phyloP scores from a whole-genome alignment of 2,329 filamentous ascomycete genomes.

The Paecilomyces sp. region DNA sequence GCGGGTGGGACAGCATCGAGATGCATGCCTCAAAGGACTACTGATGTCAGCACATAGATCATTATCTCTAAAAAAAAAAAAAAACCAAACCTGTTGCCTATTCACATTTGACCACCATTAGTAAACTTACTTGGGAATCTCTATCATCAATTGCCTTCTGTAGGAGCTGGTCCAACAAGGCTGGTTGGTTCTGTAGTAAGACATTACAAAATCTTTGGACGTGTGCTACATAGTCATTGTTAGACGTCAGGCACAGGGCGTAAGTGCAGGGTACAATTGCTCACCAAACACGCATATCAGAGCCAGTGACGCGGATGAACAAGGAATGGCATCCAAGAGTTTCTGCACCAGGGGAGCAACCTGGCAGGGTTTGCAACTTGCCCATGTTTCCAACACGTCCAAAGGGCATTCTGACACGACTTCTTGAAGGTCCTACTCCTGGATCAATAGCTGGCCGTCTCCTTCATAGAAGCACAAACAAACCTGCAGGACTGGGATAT shows the following conservation, averaged over 20 bases:
- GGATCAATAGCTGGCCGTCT: conserved; percentile 5
- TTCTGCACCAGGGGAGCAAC: conserved; percentile 37
- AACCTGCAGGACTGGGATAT: conserved; percentile 45
- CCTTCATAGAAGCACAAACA: neutral
- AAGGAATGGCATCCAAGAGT: conserved; percentile 44
- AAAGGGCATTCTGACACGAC: conserved; percentile 21
- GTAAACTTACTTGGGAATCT: conserved; percentile 21
- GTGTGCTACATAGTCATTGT: conserved; percentile 18
- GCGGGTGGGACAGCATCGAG: conserved; percentile 26
- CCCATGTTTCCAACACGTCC: conserved; percentile 38
- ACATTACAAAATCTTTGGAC: conserved; percentile 23
- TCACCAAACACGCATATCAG: conserved; percentile 45
- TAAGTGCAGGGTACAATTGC: neutral
- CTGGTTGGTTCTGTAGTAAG: conserved; percentile 24
- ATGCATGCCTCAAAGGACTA: conserved; percentile 26
- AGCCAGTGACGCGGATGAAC: conserved; percentile 44
- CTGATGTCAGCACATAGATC: neutral
- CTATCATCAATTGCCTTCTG: conserved; percentile 18
- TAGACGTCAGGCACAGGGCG: neutral
- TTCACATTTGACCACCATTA: neutral
- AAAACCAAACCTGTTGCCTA: neutral
- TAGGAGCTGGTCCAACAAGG: conserved; percentile 28
- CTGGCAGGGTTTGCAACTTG: conserved; percentile 43
- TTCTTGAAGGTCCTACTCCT: conserved; percentile 22
- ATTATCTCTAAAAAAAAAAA: neutral